Conservation (phyloP, 176 grass and related monocot genomes). For the Musa acuminata region DNA sequence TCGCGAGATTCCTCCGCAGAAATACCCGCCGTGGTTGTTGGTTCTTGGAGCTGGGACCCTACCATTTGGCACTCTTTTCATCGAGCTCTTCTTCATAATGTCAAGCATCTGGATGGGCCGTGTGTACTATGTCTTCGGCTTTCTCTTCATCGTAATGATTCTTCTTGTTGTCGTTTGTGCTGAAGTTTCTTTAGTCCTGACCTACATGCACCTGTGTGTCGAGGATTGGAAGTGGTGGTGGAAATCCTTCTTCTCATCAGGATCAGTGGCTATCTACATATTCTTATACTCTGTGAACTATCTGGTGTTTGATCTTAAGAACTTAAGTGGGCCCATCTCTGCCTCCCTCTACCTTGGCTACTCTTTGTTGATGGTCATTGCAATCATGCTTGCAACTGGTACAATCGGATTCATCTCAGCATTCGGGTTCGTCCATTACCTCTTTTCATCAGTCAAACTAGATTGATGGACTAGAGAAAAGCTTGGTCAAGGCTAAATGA, state of each 20-base stretch:
- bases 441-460: constrained; percentile 40
- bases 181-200: constrained; percentile 39
- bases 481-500: not conserved
- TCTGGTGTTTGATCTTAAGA: constrained; percentile 37
- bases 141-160: constrained; percentile 35
- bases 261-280: constrained; percentile 43
- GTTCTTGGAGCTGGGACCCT: constrained; percentile 40
- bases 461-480: constrained; percentile 15
- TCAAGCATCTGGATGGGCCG: constrained; percentile 48
- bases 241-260: constrained; percentile 48
- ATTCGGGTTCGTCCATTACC: constrained; percentile 38
- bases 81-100: constrained; percentile 52
- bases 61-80: constrained; percentile 49
- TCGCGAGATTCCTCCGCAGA: constrained; percentile 33
- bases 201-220: constrained; percentile 51
- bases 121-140: constrained; percentile 44
- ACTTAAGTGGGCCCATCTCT: constrained; percentile 33
- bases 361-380: constrained; percentile 37
- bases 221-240: constrained; percentile 53
- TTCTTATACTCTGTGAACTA: constrained; percentile 47
- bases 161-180: constrained; percentile 38
- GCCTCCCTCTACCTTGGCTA: constrained; percentile 41
- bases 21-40: constrained; percentile 38
- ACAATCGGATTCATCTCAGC: constrained; percentile 44
- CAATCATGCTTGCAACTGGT: constrained; percentile 42